Conservation (phyloP, 2,329 filamentous ascomycete genomes). For the Paecilomyces fulvus region DNA sequence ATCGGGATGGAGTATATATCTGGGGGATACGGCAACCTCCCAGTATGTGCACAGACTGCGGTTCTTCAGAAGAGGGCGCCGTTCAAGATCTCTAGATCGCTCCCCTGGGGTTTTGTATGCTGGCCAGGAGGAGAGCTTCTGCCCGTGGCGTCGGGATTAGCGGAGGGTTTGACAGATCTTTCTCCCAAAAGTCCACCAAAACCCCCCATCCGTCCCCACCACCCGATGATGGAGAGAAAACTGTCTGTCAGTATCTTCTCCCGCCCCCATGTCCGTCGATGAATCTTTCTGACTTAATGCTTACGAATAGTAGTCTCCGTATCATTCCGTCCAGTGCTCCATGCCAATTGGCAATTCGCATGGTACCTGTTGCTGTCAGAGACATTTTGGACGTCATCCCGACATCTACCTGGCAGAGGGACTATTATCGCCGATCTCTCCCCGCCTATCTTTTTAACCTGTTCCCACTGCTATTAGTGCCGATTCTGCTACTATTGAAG, state of each 20-base stretch:
- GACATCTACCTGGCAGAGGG: not conserved
- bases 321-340: not conserved
- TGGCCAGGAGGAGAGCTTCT: not conserved
- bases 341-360: not conserved
- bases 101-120: not conserved
- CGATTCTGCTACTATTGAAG: not conserved
- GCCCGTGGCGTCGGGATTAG: not conserved
- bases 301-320: too few relatives aligned
- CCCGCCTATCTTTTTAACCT: not conserved
- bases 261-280: not conserved
- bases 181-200: not conserved
- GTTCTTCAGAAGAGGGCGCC: not conserved
- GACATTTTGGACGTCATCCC: not conserved
- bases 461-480: not conserved
- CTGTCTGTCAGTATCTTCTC: not conserved
- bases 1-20: conserved; percentile 3
- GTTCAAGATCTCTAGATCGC: not conserved
- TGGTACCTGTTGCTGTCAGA: not conserved
- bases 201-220: not conserved
- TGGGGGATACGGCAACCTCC: not conserved
- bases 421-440: not conserved
- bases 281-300: not conserved
- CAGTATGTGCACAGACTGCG: not conserved
- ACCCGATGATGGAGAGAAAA: not conserved
- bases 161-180: not conserved